These are phyloP conservation scores for Coemansia sp. DNA, from an alignment of 192 early-diverging fungal species.

Conservation along the genomic window DNA sequence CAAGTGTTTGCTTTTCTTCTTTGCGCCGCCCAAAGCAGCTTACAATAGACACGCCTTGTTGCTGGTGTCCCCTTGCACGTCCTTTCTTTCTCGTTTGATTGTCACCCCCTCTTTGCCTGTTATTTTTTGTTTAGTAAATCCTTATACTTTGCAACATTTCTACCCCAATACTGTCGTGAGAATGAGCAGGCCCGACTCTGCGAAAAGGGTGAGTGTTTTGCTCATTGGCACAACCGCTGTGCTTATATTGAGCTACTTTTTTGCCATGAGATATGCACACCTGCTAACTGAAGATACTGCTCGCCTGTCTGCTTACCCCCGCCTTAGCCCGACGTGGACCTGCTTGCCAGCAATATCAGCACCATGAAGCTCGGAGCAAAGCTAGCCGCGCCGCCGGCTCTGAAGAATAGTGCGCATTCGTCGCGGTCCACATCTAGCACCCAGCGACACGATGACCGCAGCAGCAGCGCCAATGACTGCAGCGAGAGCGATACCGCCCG, in stretches of 20 bases:
- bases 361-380: slow-evolving; percentile 28
- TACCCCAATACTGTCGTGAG: not conserved
- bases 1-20: too few species aligned
- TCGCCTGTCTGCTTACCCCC: not conserved
- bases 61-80: too few species aligned
- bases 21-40: too few species aligned
- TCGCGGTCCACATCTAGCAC: slow-evolving; percentile 10
- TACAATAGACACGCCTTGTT: too few species aligned
- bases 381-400: not conserved
- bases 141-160: too few species aligned
- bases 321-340: slow-evolving; percentile 29
- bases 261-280: not conserved
- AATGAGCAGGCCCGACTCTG: slow-evolving; percentile 1
- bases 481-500: slow-evolving; percentile 1
- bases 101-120: slow-evolving; percentile 1
- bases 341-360: slow-evolving; percentile 27
- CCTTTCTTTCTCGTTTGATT: too few species aligned
- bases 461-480: not conserved
- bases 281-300: not conserved
- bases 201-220: slow-evolving; percentile 3
- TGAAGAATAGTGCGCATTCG: not conserved
- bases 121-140: slow-evolving; percentile 1
- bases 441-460: slow-evolving; percentile 8
- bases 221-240: too few species aligned
- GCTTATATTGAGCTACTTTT: not conserved